Conservation (phyloP, 2,329 filamentous ascomycete genomes). For the Hymenoscyphus fructigenus region DNA sequence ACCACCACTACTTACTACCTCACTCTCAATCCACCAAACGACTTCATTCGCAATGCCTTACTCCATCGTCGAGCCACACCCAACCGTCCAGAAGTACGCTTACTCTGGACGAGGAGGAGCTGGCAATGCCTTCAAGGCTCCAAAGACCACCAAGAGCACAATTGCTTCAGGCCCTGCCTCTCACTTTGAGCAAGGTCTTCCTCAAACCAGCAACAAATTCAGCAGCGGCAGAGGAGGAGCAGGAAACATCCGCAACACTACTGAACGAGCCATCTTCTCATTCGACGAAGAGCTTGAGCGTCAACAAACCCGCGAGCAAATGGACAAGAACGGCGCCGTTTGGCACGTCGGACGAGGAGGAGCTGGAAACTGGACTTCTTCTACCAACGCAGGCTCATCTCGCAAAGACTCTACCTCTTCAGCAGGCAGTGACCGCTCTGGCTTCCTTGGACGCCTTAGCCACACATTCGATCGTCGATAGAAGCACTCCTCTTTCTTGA, state of each 20-base stretch:
- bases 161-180: conserved; percentile 34
- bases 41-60: conserved; percentile 22
- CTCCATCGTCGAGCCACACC: conserved; percentile 36
- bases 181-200: conserved; percentile 29
- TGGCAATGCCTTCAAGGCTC: conserved; percentile 36
- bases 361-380: conserved; percentile 32
- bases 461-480: conserved; percentile 25
- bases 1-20: not conserved
- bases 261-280: conserved; percentile 34
- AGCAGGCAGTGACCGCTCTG: conserved; percentile 17
- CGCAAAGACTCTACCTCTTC: conserved; percentile 32
- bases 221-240: conserved; percentile 34
- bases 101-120: conserved; percentile 36
- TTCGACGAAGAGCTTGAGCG: conserved; percentile 37
- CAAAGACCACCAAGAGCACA: conserved; percentile 28
- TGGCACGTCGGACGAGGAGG: conserved; percentile 36
- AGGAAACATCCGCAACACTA: conserved; percentile 34
- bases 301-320: conserved; percentile 32
- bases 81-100: conserved; percentile 30
- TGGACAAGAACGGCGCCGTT: conserved; percentile 26
- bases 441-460: conserved; percentile 31
- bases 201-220: conserved; percentile 31
- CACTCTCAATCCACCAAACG: conserved; percentile 11
- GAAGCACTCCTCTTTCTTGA: conserved; percentile 6
- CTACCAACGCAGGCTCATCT: conserved; percentile 12